phyloP scores from a whole-genome alignment of 495 filamentous ascomycete species.

The Annulohypoxylon maeteangense region DNA sequence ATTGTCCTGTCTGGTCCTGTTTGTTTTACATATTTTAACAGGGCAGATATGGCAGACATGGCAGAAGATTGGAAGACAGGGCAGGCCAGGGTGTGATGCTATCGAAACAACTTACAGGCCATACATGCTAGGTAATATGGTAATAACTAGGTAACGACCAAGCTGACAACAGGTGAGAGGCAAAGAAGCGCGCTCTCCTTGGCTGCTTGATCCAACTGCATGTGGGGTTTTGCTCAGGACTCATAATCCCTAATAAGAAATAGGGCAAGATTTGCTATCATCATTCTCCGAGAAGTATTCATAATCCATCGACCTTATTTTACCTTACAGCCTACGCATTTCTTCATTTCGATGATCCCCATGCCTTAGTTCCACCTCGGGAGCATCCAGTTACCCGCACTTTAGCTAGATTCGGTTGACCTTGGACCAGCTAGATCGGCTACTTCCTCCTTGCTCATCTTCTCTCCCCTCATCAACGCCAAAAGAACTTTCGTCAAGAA shows the following conservation, averaged over 20 bases:
- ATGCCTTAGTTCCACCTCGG: slow-evolving; percentile 44
- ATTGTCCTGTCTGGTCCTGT: slow-evolving; percentile 14
- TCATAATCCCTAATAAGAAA: slow-evolving; percentile 43
- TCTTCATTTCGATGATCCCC: slow-evolving; percentile 43
- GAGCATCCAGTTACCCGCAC: slow-evolving; percentile 47
- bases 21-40: slow-evolving; percentile 6
- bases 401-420: slow-evolving; percentile 47
- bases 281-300: slow-evolving; percentile 22
- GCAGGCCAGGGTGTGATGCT: slow-evolving; percentile 31
- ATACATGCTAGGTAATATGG: background rate
- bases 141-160: slow-evolving; percentile 8
- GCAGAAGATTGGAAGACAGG: background rate
- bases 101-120: slow-evolving; percentile 18
- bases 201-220: slow-evolving; percentile 36
- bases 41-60: background rate
- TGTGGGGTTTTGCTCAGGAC: slow-evolving; percentile 39
- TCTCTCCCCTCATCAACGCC: slow-evolving; percentile 43
- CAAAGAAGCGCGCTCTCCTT: slow-evolving; percentile 22
- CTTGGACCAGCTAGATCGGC: slow-evolving; percentile 38
- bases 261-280: slow-evolving; percentile 44
- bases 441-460: slow-evolving; percentile 27
- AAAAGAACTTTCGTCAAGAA: slow-evolving; percentile 28
- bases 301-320: slow-evolving; percentile 23
- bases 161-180: slow-evolving; percentile 35
- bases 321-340: too few relatives aligned